Evolutionary conservation across 108 stramenopile genomes (phyloP).

Genomic region (Cylindrotheca fusiformis): DNA sequence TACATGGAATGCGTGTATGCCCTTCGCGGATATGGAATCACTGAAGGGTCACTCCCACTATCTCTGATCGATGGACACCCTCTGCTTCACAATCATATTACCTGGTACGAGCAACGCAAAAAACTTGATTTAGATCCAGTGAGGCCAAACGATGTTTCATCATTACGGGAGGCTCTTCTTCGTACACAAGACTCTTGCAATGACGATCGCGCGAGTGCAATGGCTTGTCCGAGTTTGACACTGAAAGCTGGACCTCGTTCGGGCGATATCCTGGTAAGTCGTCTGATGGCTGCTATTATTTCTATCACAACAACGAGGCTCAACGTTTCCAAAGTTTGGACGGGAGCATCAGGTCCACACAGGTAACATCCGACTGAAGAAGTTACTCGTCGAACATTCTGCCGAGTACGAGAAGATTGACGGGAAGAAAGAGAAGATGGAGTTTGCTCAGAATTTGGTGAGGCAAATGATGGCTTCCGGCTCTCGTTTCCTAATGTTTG

Average conservation of each 20-base stretch:
- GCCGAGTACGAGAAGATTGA: background rate
- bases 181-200: background rate
- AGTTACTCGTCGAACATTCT: background rate
- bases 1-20: conserved; percentile 15
- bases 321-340: too few relatives aligned
- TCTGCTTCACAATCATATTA: background rate
- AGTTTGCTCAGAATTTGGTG: background rate
- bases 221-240: background rate
- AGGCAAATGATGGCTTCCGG: conserved; percentile 2
- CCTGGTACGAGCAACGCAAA: background rate
- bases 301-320: too few relatives aligned
- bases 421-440: conserved; percentile 7
- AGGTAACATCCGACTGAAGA: background rate
- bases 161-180: background rate
- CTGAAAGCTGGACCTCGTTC: background rate
- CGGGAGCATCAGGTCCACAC: background rate
- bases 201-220: background rate
- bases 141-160: background rate
- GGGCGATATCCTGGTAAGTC: background rate
- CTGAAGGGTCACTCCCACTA: background rate
- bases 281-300: too few relatives aligned
- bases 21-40: conserved; percentile 18
- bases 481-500: conserved; percentile 2
- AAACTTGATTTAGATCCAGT: background rate
- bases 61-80: background rate